These are phyloP conservation scores for Serpula lacrymans DNA, from an alignment of 768 basidiomycete species.

Conservation along the genomic window DNA sequence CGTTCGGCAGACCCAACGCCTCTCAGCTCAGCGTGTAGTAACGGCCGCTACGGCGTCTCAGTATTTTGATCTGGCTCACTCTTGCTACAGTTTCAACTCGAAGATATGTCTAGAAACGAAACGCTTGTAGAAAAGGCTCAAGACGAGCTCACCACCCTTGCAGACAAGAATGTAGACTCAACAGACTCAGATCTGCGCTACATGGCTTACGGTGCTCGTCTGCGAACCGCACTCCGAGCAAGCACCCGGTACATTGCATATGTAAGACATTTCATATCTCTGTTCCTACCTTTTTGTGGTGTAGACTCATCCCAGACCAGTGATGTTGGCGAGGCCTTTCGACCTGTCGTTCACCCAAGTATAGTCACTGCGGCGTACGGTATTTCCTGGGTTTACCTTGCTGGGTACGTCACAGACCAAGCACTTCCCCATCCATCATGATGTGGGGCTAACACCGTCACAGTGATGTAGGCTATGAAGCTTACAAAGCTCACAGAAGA, in stretches of 20 bases:
- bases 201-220: conserved; percentile 73
- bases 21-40: too few relatives aligned
- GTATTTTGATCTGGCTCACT: too few relatives aligned
- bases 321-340: conserved; percentile 80
- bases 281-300: neutral
- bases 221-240: conserved; percentile 73
- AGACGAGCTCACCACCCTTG: conserved; percentile 52
- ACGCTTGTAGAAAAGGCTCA: conserved; percentile 37
- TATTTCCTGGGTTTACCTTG: conserved; percentile 77
- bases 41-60: too few relatives aligned
- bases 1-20: too few relatives aligned
- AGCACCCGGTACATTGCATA: conserved; percentile 74
- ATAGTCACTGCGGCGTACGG: conserved; percentile 78
- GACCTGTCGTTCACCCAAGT: conserved; percentile 71
- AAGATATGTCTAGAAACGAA: too few relatives aligned
- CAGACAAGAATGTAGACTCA: conserved; percentile 60
- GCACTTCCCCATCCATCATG: neutral
- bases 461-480: conserved; percentile 75
- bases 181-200: conserved; percentile 69
- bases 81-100: too few relatives aligned
- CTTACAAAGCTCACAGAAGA: conserved; percentile 69
- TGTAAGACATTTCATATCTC: conserved; percentile 35
- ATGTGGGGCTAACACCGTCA: conserved; percentile 1
- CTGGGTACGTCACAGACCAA: conserved; percentile 39
- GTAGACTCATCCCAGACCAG: conserved; percentile 52